These are phyloP conservation scores for Eruca vesicaria DNA, from an alignment of 441 rosid genomes.

Conservation along the genomic window DNA sequence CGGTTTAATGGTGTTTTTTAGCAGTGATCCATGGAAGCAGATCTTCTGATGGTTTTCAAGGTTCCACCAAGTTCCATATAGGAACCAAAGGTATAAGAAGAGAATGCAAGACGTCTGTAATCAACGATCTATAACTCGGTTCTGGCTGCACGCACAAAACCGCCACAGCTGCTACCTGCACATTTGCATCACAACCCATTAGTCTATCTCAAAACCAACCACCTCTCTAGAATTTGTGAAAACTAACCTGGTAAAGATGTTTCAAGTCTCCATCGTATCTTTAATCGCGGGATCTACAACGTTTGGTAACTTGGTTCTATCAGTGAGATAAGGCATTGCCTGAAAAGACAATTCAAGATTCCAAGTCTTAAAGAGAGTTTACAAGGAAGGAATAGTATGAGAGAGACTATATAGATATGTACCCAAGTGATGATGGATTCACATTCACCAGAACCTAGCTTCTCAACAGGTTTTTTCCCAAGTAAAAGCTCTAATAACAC, in stretches of 20 bases:
- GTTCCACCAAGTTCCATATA: constrained; percentile 84
- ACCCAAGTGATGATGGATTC: constrained; percentile 98
- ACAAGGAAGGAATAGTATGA: not conserved
- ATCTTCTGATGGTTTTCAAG: constrained; percentile 40
- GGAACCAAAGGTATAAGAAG: constrained; percentile 34
- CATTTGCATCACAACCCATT: not conserved
- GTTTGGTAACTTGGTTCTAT: constrained; percentile 81
- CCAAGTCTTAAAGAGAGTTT: constrained; percentile 5
- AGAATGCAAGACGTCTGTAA: constrained; percentile 88
- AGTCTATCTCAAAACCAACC: not conserved
- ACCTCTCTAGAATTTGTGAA: not conserved
- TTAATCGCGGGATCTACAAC: constrained; percentile 84
- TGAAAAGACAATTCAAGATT: constrained; percentile 37
- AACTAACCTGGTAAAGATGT: constrained; percentile 85
- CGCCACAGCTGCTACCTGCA: constrained; percentile 95
- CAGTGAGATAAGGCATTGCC: constrained; percentile 99
- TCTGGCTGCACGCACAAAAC: constrained; percentile 94
- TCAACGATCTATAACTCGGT: constrained; percentile 87
- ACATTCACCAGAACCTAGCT: constrained; percentile 75
- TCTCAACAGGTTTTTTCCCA: constrained; percentile 85
- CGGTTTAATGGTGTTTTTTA: constrained; percentile 1
- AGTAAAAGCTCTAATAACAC: constrained; percentile 92
- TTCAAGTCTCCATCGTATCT: constrained; percentile 79
- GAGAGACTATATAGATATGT: constrained; percentile 8
- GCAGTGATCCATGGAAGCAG: constrained; percentile 11